Evolutionary conservation across 2,329 filamentous ascomycete species (phyloP), one percentile per base, ranked within the genome.

Genomic region (Fusarium annulatum): DNA sequence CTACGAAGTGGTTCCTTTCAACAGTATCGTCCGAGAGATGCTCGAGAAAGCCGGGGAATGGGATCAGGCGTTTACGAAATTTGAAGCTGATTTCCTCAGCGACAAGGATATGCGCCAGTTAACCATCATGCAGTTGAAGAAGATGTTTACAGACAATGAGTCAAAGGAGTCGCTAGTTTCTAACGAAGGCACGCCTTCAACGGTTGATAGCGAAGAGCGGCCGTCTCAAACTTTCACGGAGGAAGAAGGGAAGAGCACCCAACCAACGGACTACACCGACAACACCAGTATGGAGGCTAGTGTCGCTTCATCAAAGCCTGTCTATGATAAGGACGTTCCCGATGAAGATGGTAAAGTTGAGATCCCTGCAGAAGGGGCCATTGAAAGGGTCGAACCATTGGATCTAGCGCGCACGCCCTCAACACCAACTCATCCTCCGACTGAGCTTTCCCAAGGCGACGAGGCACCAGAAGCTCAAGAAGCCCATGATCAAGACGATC

Each of bases 61-160:
- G 96, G 97, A 99, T 79, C 91, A 92, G 30, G 91, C 91, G 0
- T 99, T 99, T 83, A 88, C 91, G 63, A 93, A 96, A 61, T 98
- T 99, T 67, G 97, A 99, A 80, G 90, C 91, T 48, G 93, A 97
- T 76, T 99, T 96, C 83, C 92, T 99, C 77, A 96, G 96, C 0
- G 97, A 99, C 81, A 98, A 97, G 79, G 96, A 99, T 83, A 97
- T 99, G 78, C 90, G 95, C 71, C 91, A 96, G 77, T 86, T 99
- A 69, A 97, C 96, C 18, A 94, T 96, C 66, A 88, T 98, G 70
- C 97, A 99, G 80, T 86, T 99, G 64, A 96, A 94, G 80, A 97
- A 97, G 81, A 94, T 99, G 81, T 99, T 99, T 79, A 90, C 96
- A 12, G 95, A 98, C 80, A 93, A 95, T 76, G 94, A 95, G 72